These are phyloP conservation scores for Ananas comosus DNA, from an alignment of 176 grass and related monocot genomes.

Conservation along the genomic window DNA sequence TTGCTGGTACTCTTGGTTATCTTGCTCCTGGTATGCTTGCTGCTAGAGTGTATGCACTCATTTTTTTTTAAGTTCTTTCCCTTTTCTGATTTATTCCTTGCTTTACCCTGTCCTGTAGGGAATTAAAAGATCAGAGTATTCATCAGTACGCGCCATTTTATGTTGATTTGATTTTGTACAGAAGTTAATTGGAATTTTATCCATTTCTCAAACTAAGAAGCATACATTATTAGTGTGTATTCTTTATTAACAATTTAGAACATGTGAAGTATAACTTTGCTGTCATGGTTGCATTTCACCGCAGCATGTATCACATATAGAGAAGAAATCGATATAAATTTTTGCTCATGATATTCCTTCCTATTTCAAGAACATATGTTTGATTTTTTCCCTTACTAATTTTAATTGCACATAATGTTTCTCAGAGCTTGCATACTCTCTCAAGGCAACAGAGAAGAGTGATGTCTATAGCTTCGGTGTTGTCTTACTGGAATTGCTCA, in stretches of 20 bases:
- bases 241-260: background rate
- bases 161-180: background rate
- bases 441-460: constrained; percentile 45
- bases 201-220: background rate
- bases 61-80: constrained; percentile 9
- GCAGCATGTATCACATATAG: background rate
- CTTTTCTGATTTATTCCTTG: background rate
- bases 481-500: constrained; percentile 62
- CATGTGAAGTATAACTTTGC: background rate
- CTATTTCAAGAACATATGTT: background rate
- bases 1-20: constrained; percentile 69
- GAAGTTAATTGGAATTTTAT: too few relatives aligned
- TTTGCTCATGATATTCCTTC: background rate
- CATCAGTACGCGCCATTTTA: background rate
- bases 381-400: too few relatives aligned
- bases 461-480: constrained; percentile 47
- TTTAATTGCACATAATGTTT: background rate
- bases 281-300: too few relatives aligned
- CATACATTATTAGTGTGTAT: too few relatives aligned
- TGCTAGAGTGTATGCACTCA: background rate
- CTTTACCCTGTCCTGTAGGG: background rate
- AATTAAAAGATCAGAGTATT: background rate
- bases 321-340: background rate
- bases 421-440: constrained; percentile 61
- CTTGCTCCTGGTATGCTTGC: constrained; percentile 56